Evolutionary conservation across 495 filamentous ascomycete genomes (phyloP).

Genomic region (Neurospora cerealis): DNA sequence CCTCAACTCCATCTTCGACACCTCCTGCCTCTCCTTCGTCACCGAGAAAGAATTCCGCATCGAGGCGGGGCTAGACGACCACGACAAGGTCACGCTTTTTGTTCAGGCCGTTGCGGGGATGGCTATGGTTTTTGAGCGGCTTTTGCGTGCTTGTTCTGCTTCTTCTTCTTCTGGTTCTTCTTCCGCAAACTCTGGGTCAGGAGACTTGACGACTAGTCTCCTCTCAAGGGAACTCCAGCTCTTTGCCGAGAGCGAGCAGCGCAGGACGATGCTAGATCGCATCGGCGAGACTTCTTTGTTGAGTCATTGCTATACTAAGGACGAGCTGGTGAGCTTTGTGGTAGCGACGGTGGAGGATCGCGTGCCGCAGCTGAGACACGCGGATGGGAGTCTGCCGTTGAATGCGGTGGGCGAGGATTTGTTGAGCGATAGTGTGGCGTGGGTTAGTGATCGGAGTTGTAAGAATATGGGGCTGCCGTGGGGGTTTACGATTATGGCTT

Average conservation of each 20-base stretch:
- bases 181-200: neutral
- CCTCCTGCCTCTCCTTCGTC: slow-evolving; percentile 13
- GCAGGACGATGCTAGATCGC: slow-evolving; percentile 12
- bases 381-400: neutral
- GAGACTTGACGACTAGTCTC: slow-evolving; percentile 1
- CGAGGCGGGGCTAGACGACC: slow-evolving; percentile 15
- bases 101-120: slow-evolving; percentile 22
- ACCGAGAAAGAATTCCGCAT: slow-evolving; percentile 11
- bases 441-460: slow-evolving; percentile 15
- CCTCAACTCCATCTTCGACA: slow-evolving; percentile 19
- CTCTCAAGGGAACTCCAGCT: slow-evolving; percentile 20
- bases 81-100: slow-evolving; percentile 16
- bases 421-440: slow-evolving; percentile 13
- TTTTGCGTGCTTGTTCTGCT: neutral
- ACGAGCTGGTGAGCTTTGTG: slow-evolving; percentile 13
- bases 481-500: slow-evolving; percentile 28
- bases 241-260: slow-evolving; percentile 22
- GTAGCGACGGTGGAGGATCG: slow-evolving; percentile 8
- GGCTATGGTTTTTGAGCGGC: slow-evolving; percentile 15
- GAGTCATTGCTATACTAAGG: slow-evolving; percentile 15
- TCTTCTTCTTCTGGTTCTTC: too few relatives aligned
- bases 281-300: slow-evolving; percentile 11
- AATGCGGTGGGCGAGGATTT: slow-evolving; percentile 7
- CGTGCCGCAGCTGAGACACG: neutral
- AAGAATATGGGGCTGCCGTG: slow-evolving; percentile 26